phyloP scores from a whole-genome alignment of 148 eudicot genomes.

The Silene conica region DNA sequence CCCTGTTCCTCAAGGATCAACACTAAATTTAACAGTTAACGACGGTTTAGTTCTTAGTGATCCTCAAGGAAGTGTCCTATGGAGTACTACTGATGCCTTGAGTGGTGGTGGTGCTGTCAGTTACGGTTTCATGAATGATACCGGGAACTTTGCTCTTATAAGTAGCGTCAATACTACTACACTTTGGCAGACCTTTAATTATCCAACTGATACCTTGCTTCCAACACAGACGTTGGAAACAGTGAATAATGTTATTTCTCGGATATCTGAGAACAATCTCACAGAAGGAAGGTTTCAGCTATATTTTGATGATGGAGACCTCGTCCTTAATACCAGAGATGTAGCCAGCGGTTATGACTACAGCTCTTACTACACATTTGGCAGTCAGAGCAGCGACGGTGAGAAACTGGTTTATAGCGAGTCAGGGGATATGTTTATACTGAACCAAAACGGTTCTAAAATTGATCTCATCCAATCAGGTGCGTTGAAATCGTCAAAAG shows the following conservation, averaged over 20 bases:
- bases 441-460: constrained; percentile 9
- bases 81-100: constrained; percentile 17
- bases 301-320: constrained; percentile 15
- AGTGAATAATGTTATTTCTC: constrained; percentile 24
- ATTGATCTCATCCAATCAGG: constrained; percentile 10
- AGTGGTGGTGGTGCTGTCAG: background rate
- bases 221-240: constrained; percentile 20
- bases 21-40: constrained; percentile 24
- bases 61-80: constrained; percentile 31
- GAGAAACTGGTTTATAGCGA: constrained; percentile 22
- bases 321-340: constrained; percentile 16
- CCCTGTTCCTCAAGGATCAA: constrained; percentile 34
- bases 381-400: background rate
- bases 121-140: constrained; percentile 37
- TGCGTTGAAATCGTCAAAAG: background rate
- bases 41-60: constrained; percentile 40
- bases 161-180: background rate
- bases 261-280: constrained; percentile 29
- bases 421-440: constrained; percentile 30
- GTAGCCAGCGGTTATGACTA: background rate
- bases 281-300: constrained; percentile 41
- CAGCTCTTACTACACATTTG: constrained; percentile 10
- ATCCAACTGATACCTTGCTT: constrained; percentile 27
- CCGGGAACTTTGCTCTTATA: constrained; percentile 41
- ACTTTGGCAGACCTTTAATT: constrained; percentile 40